These are phyloP conservation scores for Cardiospermum halicacabum DNA, from an alignment of 345 rosid species.

Conservation along the genomic window DNA sequence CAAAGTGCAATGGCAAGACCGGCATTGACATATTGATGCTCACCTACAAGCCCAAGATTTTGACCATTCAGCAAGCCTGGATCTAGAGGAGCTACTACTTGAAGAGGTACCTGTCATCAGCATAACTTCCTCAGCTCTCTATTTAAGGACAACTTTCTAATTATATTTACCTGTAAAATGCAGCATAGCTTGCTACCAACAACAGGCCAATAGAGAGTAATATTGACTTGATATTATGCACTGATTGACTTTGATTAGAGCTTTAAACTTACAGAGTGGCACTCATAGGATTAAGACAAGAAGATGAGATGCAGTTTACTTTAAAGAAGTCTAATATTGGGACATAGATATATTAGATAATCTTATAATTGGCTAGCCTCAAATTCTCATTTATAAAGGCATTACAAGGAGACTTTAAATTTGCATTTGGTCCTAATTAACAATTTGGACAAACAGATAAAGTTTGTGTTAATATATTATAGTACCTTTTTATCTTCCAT, in stretches of 20 bases:
- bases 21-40: conserved; percentile 89
- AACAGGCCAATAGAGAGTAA: too few species aligned
- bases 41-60: conserved; percentile 88
- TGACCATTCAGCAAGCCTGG: conserved; percentile 51
- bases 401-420: too few species aligned
- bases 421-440: too few species aligned
- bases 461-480: too few species aligned
- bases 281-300: background rate
- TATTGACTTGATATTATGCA: conserved; percentile 2
- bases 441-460: too few species aligned
- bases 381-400: conserved; percentile 1
- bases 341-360: background rate
- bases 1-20: conserved; percentile 81
- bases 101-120: conserved; percentile 64
- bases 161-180: conserved; percentile 7
- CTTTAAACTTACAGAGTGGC: background rate
- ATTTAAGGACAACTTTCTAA: background rate
- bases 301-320: background rate
- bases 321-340: background rate
- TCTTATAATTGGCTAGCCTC: conserved; percentile 3
- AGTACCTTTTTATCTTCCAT: too few species aligned
- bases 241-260: background rate
- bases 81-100: conserved; percentile 61
- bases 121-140: conserved; percentile 5
- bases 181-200: conserved; percentile 6